A percentile compares a stretch with the other conserved stretches of the same genome.
phyloP scores from a whole-genome alignment of 192 early-diverging fungal species.

The Gamsiella multidivaricata region DNA sequence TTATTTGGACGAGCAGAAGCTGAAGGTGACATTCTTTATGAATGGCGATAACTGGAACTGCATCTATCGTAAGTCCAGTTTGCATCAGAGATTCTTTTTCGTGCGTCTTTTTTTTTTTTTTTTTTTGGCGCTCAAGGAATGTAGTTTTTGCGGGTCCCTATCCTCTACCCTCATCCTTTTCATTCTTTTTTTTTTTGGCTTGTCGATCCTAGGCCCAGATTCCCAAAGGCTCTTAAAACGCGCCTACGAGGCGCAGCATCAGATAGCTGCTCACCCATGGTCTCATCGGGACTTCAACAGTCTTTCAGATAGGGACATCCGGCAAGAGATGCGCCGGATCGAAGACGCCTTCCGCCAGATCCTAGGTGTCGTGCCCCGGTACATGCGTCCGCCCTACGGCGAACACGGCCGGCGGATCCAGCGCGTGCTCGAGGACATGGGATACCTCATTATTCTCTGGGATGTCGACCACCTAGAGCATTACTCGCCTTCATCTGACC shows the following conservation, averaged over 20 bases:
- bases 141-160: background rate
- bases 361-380: conserved; percentile 65
- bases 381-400: conserved; percentile 72
- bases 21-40: conserved; percentile 73
- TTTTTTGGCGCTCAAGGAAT: background rate
- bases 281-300: conserved; percentile 59
- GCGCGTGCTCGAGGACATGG: conserved; percentile 12
- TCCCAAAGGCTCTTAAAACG: conserved; percentile 35
- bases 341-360: conserved; percentile 62
- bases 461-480: conserved; percentile 40
- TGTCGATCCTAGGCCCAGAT: conserved; percentile 13
- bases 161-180: background rate
- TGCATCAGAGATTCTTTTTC: background rate
- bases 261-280: conserved; percentile 74
- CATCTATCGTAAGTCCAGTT: conserved; percentile 50
- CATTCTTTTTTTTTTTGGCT: conserved; percentile 5
- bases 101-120: background rate
- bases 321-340: conserved; percentile 59
- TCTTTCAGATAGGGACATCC: conserved; percentile 56
- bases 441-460: conserved; percentile 49
- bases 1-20: conserved; percentile 57
- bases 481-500: background rate
- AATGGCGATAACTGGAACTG: conserved; percentile 63
- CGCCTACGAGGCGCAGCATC: conserved; percentile 59
- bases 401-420: conserved; percentile 16